Conservation (phyloP, 768 basidiomycete species). For the Suillus occidentalis region DNA sequence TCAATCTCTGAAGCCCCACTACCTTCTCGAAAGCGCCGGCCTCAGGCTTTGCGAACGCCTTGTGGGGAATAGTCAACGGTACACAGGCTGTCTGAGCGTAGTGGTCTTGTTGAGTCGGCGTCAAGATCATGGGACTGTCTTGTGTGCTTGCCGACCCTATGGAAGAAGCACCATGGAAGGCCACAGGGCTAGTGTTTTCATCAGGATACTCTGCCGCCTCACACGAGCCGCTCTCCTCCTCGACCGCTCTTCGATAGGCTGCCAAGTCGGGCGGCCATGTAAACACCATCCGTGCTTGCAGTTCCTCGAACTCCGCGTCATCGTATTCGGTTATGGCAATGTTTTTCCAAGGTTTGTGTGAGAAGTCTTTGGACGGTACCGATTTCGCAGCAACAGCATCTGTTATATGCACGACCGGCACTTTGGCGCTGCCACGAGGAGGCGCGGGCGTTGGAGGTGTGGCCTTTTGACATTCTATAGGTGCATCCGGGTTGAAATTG, state of each 20-base stretch:
- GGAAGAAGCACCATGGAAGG: conserved; percentile 16
- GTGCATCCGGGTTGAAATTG: conserved; percentile 20
- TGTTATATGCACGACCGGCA: not conserved
- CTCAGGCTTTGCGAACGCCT: not conserved
- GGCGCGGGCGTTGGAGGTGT: not conserved
- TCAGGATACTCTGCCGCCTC: not conserved
- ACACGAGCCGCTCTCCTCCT: not conserved
- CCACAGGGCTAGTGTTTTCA: conserved; percentile 10
- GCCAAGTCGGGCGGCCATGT: conserved; percentile 25
- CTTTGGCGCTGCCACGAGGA: not conserved
- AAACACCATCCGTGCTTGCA: conserved; percentile 11
- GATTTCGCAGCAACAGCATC: conserved; percentile 7
- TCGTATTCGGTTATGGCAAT: conserved; percentile 29
- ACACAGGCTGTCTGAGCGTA: not conserved
- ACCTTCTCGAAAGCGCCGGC: conserved; percentile 5
- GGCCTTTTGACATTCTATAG: conserved; percentile 12
- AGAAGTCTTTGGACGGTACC: not conserved
- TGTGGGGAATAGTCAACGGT: not conserved
- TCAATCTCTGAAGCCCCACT: conserved; percentile 11
- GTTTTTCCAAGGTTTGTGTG: conserved; percentile 30
- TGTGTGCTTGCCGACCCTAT: conserved; percentile 10
- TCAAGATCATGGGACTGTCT: conserved; percentile 9
- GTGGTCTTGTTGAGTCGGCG: conserved; percentile 2
- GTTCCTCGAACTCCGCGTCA: conserved; percentile 19
- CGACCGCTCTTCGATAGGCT: not conserved